A percentile compares a stretch with the other conserved stretches of the same genome.
These are phyloP conservation scores for Spizellomyces punctatus DNA, from an alignment of 192 early-diverging fungal species.

Conservation along the genomic window DNA sequence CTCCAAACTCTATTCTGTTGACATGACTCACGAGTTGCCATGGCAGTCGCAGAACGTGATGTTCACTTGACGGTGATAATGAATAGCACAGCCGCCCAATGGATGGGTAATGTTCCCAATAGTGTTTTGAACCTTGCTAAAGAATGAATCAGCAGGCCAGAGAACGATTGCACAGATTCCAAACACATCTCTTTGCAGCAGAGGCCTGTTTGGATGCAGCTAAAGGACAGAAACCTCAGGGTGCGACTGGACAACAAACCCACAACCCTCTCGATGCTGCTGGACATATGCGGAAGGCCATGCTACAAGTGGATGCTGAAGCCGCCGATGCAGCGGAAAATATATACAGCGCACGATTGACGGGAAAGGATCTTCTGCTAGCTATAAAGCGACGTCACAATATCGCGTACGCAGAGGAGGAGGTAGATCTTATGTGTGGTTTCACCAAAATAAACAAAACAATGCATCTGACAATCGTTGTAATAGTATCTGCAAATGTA, in stretches of 20 bases:
- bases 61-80: no score
- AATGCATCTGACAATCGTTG: neutral
- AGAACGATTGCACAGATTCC: constrained; percentile 3
- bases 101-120: no score
- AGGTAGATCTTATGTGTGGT: no score
- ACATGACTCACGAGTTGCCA: no score
- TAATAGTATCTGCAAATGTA: neutral
- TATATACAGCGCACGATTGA: neutral
- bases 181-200: neutral
- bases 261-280: neutral
- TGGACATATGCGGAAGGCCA: neutral
- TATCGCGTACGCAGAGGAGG: no score
- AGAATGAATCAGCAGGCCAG: neutral
- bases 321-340: neutral
- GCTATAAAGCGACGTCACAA: no score
- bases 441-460: no score
- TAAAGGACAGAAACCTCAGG: neutral
- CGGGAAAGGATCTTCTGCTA: no score
- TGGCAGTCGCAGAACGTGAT: no score
- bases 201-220: neutral
- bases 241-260: neutral
- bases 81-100: no score
- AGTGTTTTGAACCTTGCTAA: no score
- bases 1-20: no score
- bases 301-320: neutral